Conservation (phyloP, 2,329 filamentous ascomycete species). For the Ilyonectria sp. region DNA sequence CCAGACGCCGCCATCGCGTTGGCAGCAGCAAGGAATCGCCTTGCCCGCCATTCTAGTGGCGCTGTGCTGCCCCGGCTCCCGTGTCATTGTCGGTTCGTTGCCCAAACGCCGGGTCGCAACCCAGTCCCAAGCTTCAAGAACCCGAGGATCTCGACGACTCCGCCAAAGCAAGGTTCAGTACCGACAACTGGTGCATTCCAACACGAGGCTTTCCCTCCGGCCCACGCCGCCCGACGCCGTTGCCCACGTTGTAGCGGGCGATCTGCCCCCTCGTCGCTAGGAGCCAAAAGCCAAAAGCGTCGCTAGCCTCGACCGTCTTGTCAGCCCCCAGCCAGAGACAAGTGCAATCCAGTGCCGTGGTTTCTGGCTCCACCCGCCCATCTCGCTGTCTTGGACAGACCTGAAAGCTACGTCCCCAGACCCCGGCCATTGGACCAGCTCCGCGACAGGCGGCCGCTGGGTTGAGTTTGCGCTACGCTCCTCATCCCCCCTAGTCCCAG, state of each 20-base stretch:
- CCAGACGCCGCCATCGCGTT: constrained; percentile 35
- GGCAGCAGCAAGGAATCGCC: constrained; percentile 41
- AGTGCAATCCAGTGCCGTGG: constrained; percentile 54
- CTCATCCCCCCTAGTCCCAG: constrained; percentile 36
- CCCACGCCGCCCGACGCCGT: constrained; percentile 41
- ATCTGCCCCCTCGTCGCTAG: constrained; percentile 26
- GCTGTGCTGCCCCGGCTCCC: constrained; percentile 37
- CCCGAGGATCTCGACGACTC: constrained; percentile 11
- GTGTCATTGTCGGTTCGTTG: constrained; percentile 36
- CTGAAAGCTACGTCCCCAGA: constrained; percentile 46
- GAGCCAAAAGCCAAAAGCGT: constrained; percentile 38
- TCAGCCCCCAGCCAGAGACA: constrained; percentile 43
- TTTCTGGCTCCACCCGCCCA: constrained; percentile 47
- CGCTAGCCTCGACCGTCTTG: constrained; percentile 46
- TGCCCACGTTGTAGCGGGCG: constrained; percentile 41
- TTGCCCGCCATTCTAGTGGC: constrained; percentile 45
- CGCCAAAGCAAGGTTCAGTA: constrained; percentile 27
- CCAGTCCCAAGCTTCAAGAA: constrained; percentile 21
- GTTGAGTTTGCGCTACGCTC: constrained; percentile 49
- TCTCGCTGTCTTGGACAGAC: constrained; percentile 46
- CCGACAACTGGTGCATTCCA: constrained; percentile 38
- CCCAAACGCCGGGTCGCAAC: constrained; percentile 28
- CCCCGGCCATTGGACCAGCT: constrained; percentile 48
- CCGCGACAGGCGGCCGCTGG: constrained; percentile 43
- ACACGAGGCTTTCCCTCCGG: constrained; percentile 34